phyloP scores from a whole-genome alignment of 805 yeast species.

The Sugiyamaella mastotermitis region DNA sequence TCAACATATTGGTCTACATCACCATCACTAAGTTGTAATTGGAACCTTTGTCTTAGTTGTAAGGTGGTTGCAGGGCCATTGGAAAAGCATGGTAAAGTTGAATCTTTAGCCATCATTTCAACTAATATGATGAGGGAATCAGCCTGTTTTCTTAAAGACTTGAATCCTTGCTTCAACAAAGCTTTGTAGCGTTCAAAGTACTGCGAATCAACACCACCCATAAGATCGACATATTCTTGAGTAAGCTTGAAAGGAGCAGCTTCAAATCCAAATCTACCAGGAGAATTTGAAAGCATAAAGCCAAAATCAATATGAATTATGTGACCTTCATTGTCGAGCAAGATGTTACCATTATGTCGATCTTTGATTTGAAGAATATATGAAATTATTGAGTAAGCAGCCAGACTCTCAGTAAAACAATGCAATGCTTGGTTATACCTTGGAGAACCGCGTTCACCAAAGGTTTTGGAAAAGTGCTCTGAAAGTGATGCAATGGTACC shows the following conservation, averaged over 20 bases:
- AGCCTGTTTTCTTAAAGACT: slow-evolving; percentile 62
- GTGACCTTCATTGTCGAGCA: slow-evolving; percentile 94
- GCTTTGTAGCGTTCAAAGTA: slow-evolving; percentile 54
- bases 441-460: slow-evolving; percentile 46
- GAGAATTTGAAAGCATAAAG: slow-evolving; percentile 84
- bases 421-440: slow-evolving; percentile 69
- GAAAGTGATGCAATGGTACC: slow-evolving; percentile 64
- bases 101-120: slow-evolving; percentile 90
- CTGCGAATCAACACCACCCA: slow-evolving; percentile 71
- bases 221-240: slow-evolving; percentile 75
- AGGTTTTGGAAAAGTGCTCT: slow-evolving; percentile 73
- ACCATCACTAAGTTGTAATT: slow-evolving; percentile 62
- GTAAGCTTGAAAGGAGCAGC: slow-evolving; percentile 96
- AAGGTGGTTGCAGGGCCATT: slow-evolving; percentile 81
- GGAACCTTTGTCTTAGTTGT: slow-evolving; percentile 70
- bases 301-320: slow-evolving; percentile 91
- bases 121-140: slow-evolving; percentile 77
- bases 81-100: slow-evolving; percentile 83
- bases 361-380: slow-evolving; percentile 91
- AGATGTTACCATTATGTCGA: slow-evolving; percentile 96
- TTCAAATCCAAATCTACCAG: slow-evolving; percentile 96
- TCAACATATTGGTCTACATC: slow-evolving; percentile 80
- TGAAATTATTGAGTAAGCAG: slow-evolving; percentile 89
- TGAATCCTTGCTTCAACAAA: slow-evolving; percentile 68
- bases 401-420: slow-evolving; percentile 79